Conservation (phyloP, 2,329 filamentous ascomycete genomes). For the Alternaria brassicae region DNA sequence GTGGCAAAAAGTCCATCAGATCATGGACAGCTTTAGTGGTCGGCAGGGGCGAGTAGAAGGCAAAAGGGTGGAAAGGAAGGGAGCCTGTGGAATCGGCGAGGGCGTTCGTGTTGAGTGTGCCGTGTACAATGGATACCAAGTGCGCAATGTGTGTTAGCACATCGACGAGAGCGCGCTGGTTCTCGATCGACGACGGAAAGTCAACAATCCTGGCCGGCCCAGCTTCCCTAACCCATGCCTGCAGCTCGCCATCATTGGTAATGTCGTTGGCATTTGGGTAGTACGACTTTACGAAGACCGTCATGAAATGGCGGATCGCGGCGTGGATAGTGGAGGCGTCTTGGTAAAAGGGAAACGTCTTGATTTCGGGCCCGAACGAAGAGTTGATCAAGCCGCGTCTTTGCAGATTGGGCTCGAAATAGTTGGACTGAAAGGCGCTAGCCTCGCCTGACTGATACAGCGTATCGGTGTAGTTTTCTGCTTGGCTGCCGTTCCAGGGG, state of each 20-base stretch:
- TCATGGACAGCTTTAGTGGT: not conserved
- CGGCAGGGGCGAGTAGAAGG: constrained; percentile 8
- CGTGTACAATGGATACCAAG: constrained; percentile 3
- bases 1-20: constrained; percentile 2
- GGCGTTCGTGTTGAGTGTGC: constrained; percentile 5
- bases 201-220: not conserved
- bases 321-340: not conserved
- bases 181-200: not conserved
- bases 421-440: constrained; percentile 3
- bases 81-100: not conserved
- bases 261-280: not conserved
- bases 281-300: not conserved
- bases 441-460: constrained; percentile 3
- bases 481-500: not conserved
- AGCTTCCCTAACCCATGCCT: constrained; percentile 7
- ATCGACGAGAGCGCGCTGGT: not conserved
- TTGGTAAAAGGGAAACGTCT: constrained; percentile 5
- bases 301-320: not conserved
- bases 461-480: constrained; percentile 2
- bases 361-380: constrained; percentile 4
- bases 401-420: constrained; percentile 4
- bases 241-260: not conserved
- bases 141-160: constrained; percentile 7
- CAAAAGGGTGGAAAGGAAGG: constrained; percentile 13
- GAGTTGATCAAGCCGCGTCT: constrained; percentile 4